These are phyloP conservation scores for Multifurca ochricompacta DNA, from an alignment of 768 basidiomycete genomes.

Conservation along the genomic window DNA sequence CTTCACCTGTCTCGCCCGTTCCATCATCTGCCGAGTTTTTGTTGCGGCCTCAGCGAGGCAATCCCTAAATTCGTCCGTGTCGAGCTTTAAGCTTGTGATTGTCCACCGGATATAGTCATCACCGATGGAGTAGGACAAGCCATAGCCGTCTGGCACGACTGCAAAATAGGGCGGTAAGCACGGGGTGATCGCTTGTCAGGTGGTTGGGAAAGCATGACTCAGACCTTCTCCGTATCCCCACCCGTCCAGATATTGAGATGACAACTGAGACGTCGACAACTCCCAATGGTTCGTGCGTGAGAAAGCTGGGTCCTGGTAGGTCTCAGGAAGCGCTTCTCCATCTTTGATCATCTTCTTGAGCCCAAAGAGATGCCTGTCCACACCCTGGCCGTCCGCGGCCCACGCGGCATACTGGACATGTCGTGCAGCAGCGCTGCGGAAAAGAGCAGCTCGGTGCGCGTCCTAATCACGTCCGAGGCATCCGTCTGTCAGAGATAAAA, in stretches of 20 bases:
- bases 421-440: constrained; percentile 67
- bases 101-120: constrained; percentile 84
- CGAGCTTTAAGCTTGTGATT: constrained; percentile 63
- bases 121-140: constrained; percentile 84
- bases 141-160: constrained; percentile 92
- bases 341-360: constrained; percentile 72
- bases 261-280: constrained; percentile 83
- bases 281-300: constrained; percentile 80
- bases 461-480: constrained; percentile 32
- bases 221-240: constrained; percentile 97
- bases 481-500: neutral
- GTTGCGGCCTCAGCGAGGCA: constrained; percentile 76
- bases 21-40: constrained; percentile 70
- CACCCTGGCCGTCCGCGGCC: constrained; percentile 92
- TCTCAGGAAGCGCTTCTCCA: constrained; percentile 62
- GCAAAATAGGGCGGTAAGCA: neutral
- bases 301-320: constrained; percentile 72
- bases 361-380: constrained; percentile 93
- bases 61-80: constrained; percentile 49
- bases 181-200: neutral
- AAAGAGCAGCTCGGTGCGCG: constrained; percentile 50
- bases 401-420: constrained; percentile 84
- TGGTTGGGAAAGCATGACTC: constrained; percentile 21
- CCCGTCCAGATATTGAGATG: constrained; percentile 74
- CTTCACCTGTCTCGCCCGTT: constrained; percentile 36